Evolutionary conservation across 768 basidiomycete genomes (phyloP).

Genomic region (Naganishia kalamii): DNA sequence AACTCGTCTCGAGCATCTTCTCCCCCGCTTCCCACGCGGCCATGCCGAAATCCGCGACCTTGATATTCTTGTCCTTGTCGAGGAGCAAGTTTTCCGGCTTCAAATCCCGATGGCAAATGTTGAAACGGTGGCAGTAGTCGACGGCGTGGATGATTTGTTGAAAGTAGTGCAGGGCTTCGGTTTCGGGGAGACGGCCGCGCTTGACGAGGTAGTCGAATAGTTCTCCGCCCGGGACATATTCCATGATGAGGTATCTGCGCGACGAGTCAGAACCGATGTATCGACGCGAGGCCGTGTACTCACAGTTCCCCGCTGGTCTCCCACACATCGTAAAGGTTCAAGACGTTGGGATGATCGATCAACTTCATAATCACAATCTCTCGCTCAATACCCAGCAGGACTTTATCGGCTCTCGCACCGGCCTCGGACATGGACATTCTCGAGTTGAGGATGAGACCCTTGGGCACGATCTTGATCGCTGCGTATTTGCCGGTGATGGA

Average conservation of each 20-base stretch:
- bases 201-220: slow-evolving; percentile 86
- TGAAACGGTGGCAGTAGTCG: slow-evolving; percentile 88
- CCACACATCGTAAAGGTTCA: slow-evolving; percentile 94
- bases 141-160: slow-evolving; percentile 88
- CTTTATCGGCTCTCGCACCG: slow-evolving; percentile 68
- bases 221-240: slow-evolving; percentile 91
- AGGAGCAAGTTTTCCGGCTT: slow-evolving; percentile 91
- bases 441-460: slow-evolving; percentile 60
- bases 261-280: neutral
- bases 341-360: slow-evolving; percentile 87
- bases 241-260: slow-evolving; percentile 65
- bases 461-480: slow-evolving; percentile 90
- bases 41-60: slow-evolving; percentile 97
- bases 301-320: slow-evolving; percentile 83
- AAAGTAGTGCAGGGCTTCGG: slow-evolving; percentile 77
- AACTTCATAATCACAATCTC: slow-evolving; percentile 98
- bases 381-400: slow-evolving; percentile 72
- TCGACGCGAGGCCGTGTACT: slow-evolving; percentile 26
- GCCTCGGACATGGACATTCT: slow-evolving; percentile 63
- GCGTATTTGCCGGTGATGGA: slow-evolving; percentile 81
- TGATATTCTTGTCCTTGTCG: slow-evolving; percentile 75
- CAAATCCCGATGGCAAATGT: slow-evolving; percentile 87
- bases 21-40: slow-evolving; percentile 74
- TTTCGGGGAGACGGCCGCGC: slow-evolving; percentile 61
- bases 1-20: slow-evolving; percentile 68